Base-by-base conservation (phyloP, 2,329 filamentous ascomycete genomes). In the Penicillium sp. region DNA sequence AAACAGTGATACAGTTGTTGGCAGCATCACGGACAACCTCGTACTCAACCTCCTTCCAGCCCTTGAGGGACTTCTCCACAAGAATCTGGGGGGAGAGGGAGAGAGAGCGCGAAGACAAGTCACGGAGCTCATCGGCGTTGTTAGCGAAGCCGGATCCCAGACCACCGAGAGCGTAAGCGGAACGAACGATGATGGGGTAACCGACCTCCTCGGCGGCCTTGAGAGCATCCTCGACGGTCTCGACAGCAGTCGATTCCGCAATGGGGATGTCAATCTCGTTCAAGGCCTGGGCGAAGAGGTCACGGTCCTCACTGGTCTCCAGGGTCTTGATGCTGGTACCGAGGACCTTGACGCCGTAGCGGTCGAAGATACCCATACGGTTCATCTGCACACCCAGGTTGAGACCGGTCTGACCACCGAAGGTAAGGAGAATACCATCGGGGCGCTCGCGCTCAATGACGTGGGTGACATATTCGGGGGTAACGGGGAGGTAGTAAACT, bases 31-130 rank as follows among this genome's bases (percentile, higher is more conserved):
- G 90, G 59, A 97, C 94, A 54, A 97, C 94, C 77, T 97, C 94
- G 71, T 97, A 99, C 77, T 99, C 94, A 47, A 97, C 89, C 77
- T 99, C 94, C 79, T 99, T 99, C 94, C 94, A 99, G 75, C 94
- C 94, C 83, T 97, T 97, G 66, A 99, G 86, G 49, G 92, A 96
- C 79, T 97, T 97, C 82, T 99, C 94, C 55, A 99, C 92, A 72
- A 99, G 78, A 68, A 99, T 97, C 77, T 99, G 94, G 47, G 94
- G 93, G 2, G 93, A 93, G 34, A 97, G 85, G 43, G 92, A 96
- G 55, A 99, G 83, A 44, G 93, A 97, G 62, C 91, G 87, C 59
- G 94, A 92, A 62, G 92, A 89, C 83, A 99, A 84, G 77, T 97
- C 92, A 73, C 90, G 88, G 55, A 99, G 86, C 79, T 99, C 94